These are phyloP conservation scores for Stygiomarasmius scandens DNA, from an alignment of 1,284 basidiomycete species.

Conservation along the genomic window DNA sequence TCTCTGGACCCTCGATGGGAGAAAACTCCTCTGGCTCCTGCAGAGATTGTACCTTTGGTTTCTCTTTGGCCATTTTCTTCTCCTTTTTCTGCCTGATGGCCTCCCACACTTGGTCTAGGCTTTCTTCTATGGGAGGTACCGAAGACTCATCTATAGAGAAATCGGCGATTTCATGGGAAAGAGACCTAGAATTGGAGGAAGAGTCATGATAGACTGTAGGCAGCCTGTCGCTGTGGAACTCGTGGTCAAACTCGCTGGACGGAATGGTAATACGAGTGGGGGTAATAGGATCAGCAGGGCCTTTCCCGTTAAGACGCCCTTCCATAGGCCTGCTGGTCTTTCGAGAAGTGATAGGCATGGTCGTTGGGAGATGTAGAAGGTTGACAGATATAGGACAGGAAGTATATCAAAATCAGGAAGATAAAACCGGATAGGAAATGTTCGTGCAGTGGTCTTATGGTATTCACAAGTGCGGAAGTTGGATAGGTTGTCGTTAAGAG, in stretches of 20 bases:
- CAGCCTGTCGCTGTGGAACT: slow-evolving; percentile 9
- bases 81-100: slow-evolving; percentile 63
- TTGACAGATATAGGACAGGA: slow-evolving; percentile 1
- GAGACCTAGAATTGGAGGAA: slow-evolving; percentile 15
- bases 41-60: slow-evolving; percentile 68
- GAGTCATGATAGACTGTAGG: slow-evolving; percentile 11
- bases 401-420: slow-evolving; percentile 8
- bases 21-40: slow-evolving; percentile 27
- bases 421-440: slow-evolving; percentile 15
- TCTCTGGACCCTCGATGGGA: slow-evolving; percentile 9
- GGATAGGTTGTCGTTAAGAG: slow-evolving; percentile 6
- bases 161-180: slow-evolving; percentile 16
- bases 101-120: slow-evolving; percentile 64
- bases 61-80: slow-evolving; percentile 61
- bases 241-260: slow-evolving; percentile 10
- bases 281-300: slow-evolving; percentile 12
- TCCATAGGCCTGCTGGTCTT: slow-evolving; percentile 6
- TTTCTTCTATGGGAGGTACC: slow-evolving; percentile 23
- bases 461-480: slow-evolving; percentile 8
- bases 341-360: slow-evolving; percentile 2
- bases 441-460: slow-evolving; percentile 7
- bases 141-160: slow-evolving; percentile 16
- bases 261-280: slow-evolving; percentile 22
- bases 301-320: slow-evolving; percentile 8
- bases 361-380: slow-evolving; percentile 3